These are phyloP conservation scores for Chlamydomonas sp. DNA, from an alignment of 139 green algal genomes.

Conservation along the genomic window DNA sequence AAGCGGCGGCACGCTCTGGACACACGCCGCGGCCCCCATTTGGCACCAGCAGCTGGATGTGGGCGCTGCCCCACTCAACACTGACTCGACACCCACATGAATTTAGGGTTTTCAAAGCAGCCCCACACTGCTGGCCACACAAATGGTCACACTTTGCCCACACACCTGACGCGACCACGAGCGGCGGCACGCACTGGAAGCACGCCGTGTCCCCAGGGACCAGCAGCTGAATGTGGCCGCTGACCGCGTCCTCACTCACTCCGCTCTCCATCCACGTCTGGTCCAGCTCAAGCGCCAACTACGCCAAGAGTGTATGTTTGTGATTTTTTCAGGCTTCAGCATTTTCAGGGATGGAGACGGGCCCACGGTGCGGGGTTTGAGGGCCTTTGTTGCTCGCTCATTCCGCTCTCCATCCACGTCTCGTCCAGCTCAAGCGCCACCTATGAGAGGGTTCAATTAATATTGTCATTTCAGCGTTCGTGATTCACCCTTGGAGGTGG, in stretches of 20 bases:
- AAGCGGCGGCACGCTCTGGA: conserved; percentile 55
- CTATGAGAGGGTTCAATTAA: too few species aligned
- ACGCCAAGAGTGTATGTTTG: conserved; percentile 5
- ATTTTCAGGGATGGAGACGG: too few species aligned
- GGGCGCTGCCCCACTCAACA: too few species aligned
- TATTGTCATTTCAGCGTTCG: too few species aligned
- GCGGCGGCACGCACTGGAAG: conserved; percentile 80
- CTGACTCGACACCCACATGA: too few species aligned
- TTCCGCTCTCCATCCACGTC: background rate
- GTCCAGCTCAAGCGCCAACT: conserved; percentile 88
- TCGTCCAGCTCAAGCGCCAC: background rate
- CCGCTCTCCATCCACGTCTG: conserved; percentile 95
- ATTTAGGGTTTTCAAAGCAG: too few species aligned
- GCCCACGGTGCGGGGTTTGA: background rate
- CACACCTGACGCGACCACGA: conserved; percentile 86
- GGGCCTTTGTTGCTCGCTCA: too few species aligned
- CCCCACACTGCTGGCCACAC: background rate
- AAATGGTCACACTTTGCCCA: conserved; percentile 62
- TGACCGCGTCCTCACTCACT: conserved; percentile 92
- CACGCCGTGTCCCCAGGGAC: conserved; percentile 61
- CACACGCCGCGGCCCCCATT: background rate
- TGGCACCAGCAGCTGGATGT: background rate
- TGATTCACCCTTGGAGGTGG: too few species aligned
- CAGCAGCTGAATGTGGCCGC: conserved; percentile 83
- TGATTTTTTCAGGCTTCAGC: too few species aligned